These are phyloP conservation scores for Psilocybe cyanescens DNA, from an alignment of 768 basidiomycete species.

Conservation along the genomic window DNA sequence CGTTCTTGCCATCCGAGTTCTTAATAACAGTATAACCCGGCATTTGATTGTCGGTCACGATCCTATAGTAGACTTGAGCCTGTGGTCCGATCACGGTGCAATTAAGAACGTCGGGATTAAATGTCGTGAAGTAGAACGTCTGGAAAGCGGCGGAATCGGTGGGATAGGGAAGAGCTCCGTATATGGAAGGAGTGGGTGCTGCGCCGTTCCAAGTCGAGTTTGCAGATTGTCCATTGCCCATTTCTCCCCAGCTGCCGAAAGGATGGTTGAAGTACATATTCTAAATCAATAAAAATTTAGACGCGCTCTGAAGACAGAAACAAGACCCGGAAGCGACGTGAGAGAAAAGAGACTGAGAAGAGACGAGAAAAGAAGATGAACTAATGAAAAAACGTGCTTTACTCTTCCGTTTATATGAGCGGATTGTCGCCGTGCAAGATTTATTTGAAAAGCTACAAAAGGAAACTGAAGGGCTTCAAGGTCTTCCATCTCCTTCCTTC, in stretches of 20 bases:
- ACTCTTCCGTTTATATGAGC: constrained; percentile 3
- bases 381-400: constrained; percentile 1
- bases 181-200: constrained; percentile 51
- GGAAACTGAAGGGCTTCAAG: constrained; percentile 17
- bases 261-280: constrained; percentile 40
- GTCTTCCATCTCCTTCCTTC: constrained; percentile 7
- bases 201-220: constrained; percentile 22
- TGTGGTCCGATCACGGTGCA: constrained; percentile 56
- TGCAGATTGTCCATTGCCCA: constrained; percentile 28
- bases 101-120: constrained; percentile 57
- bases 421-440: not conserved
- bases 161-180: constrained; percentile 67
- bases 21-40: constrained; percentile 60
- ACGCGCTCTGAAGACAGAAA: not conserved
- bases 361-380: constrained; percentile 1
- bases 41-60: constrained; percentile 52
- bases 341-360: not conserved
- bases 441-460: not conserved
- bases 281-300: not conserved
- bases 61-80: constrained; percentile 47
- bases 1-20: constrained; percentile 45
- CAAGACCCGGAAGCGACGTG: constrained; percentile 6
- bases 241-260: constrained; percentile 40
- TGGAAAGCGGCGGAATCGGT: constrained; percentile 34
- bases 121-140: constrained; percentile 52